Conservation (phyloP, 2,329 filamentous ascomycete genomes). For the Apiospora saccharicola region DNA sequence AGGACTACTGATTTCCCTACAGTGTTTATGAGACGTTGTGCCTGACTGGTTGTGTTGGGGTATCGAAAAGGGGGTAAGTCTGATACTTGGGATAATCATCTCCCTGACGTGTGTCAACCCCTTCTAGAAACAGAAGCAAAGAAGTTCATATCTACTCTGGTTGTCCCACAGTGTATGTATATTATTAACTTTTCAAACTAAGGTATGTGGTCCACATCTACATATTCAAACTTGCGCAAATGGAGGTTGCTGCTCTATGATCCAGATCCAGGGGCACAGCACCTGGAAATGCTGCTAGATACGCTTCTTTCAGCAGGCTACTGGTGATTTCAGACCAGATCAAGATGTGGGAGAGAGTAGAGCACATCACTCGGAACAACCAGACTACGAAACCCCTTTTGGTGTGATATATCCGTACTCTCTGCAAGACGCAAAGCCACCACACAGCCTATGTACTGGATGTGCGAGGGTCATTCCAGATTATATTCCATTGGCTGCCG, state of each 20-base stretch:
- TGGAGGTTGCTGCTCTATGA: background rate
- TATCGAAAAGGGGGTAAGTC: background rate
- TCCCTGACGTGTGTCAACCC: background rate
- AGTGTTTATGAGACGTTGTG: background rate
- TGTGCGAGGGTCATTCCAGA: background rate
- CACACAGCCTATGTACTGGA: background rate
- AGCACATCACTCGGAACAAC: too few relatives aligned
- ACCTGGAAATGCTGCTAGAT: background rate
- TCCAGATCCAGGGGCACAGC: background rate
- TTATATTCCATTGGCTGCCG: background rate
- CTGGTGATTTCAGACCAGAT: background rate
- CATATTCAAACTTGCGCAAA: background rate
- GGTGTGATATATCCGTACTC: too few relatives aligned
- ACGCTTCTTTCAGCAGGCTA: background rate
- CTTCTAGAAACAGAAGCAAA: background rate
- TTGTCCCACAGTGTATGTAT: background rate
- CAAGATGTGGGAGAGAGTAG: too few relatives aligned
- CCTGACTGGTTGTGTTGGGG: too few relatives aligned
- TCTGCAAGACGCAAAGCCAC: background rate
- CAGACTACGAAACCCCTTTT: too few relatives aligned
- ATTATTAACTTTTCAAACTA: background rate
- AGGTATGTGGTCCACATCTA: background rate
- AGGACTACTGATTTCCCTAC: background rate
- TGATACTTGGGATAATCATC: background rate
- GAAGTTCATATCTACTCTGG: background rate